A percentile compares a stretch with the other conserved stretches of the same genome.
These are phyloP conservation scores for Tetrahymena thermophila DNA, from an alignment of 73 alveolate species.

Conservation along the genomic window DNA sequence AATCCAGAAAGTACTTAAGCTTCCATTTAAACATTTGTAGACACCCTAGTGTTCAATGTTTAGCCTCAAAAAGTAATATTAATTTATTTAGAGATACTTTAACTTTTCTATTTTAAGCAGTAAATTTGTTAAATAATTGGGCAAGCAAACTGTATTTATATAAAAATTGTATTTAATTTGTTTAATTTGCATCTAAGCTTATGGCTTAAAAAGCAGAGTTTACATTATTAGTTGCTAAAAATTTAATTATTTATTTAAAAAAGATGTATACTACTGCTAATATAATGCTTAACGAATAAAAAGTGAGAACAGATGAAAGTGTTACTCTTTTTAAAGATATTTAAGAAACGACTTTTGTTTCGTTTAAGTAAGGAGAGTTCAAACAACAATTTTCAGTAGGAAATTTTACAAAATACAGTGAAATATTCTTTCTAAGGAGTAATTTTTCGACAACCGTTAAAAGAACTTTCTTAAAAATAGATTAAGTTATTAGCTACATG, in stretches of 20 bases:
- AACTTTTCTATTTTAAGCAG: too few relatives aligned
- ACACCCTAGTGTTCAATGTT: neutral
- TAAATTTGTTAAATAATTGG: too few relatives aligned
- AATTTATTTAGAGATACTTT: too few relatives aligned
- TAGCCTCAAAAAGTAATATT: neutral
- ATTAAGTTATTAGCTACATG: neutral
- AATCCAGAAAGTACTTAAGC: neutral
- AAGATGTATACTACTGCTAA: neutral
- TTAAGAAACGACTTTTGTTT: neutral
- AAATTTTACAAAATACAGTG: neutral
- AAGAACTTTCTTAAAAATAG: neutral
- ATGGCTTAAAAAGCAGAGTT: too few relatives aligned
- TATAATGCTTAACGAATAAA: neutral
- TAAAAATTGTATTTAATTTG: too few relatives aligned
- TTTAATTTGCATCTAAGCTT: too few relatives aligned
- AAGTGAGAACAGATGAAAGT: neutral
- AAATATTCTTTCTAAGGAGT: neutral
- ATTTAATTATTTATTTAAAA: neutral
- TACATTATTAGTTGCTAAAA: neutral
- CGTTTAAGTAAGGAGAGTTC: neutral
- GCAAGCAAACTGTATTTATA: too few relatives aligned
- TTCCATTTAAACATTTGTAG: neutral
- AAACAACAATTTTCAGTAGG: neutral
- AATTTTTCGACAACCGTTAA: neutral
- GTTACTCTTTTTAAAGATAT: neutral